These are phyloP conservation scores for Chalciporus sp. DNA, from an alignment of 1,284 basidiomycete species.

Conservation along the genomic window DNA sequence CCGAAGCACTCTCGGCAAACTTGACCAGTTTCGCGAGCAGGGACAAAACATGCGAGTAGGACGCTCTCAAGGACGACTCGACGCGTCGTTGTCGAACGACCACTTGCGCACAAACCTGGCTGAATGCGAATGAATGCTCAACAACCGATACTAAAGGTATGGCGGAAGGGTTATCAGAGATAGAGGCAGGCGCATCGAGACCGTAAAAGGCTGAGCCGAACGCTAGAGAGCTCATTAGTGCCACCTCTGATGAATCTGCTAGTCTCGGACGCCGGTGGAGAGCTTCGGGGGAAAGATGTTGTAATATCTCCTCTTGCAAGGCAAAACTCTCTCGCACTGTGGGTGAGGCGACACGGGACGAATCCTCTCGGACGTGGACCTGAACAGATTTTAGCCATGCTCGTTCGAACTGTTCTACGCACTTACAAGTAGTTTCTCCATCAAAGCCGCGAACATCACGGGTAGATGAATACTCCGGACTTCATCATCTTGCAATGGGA, in stretches of 20 bases:
- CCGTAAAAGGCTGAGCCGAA: constrained; percentile 66
- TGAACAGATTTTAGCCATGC: constrained; percentile 25
- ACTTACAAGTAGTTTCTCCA: constrained; percentile 64
- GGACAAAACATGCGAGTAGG: constrained; percentile 49
- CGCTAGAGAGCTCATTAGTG: constrained; percentile 44
- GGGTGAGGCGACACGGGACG: constrained; percentile 36
- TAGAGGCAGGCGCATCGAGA: constrained; percentile 37
- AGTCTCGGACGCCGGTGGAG: constrained; percentile 53
- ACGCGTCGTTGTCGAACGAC: constrained; percentile 37
- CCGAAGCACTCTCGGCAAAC: constrained; percentile 39
- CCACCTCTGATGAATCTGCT: constrained; percentile 36
- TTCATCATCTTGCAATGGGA: constrained; percentile 81
- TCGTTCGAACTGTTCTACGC: constrained; percentile 4
- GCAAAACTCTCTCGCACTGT: constrained; percentile 48
- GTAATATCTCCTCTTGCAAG: constrained; percentile 56
- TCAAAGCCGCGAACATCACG: constrained; percentile 65
- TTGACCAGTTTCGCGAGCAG: constrained; percentile 54
- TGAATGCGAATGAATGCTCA: constrained; percentile 53
- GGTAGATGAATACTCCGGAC: constrained; percentile 81
- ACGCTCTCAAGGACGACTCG: constrained; percentile 42
- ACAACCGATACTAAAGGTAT: constrained; percentile 61
- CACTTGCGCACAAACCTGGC: constrained; percentile 44
- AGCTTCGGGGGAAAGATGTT: constrained; percentile 51
- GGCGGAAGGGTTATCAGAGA: constrained; percentile 30
- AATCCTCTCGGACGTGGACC: constrained; percentile 43